A percentile compares a stretch with the other conserved stretches of the same genome.
phyloP scores from a whole-genome alignment of 306 rosid species.

The Cucumis cinereus region DNA sequence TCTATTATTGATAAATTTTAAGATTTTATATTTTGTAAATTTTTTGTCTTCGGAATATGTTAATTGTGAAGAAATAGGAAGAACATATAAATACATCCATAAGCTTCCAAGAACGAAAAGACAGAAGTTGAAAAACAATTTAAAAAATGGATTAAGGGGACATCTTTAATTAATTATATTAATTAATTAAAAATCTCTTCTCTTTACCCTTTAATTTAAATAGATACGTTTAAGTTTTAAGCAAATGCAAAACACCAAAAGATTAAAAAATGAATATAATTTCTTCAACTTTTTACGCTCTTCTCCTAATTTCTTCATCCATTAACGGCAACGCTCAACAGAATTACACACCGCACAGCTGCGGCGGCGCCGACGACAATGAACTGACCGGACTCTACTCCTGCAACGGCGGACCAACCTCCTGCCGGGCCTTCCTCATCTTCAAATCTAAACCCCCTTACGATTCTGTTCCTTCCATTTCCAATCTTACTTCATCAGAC shows the following conservation, averaged over 20 bases:
- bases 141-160: background rate
- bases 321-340: background rate
- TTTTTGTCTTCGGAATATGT: too few species aligned
- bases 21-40: too few species aligned
- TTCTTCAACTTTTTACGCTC: background rate
- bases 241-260: background rate
- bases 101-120: background rate
- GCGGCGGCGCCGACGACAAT: background rate
- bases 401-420: slow-evolving; percentile 30
- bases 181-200: background rate
- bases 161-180: background rate
- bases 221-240: background rate
- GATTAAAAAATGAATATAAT: slow-evolving; percentile 6
- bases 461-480: slow-evolving; percentile 23
- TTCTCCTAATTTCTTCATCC: background rate
- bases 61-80: too few species aligned
- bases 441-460: slow-evolving; percentile 42
- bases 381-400: slow-evolving; percentile 24
- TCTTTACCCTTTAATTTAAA: background rate
- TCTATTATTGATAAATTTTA: too few species aligned
- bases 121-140: background rate
- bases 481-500: slow-evolving; percentile 41
- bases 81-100: background rate
- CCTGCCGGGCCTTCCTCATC: slow-evolving; percentile 43
- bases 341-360: slow-evolving; percentile 1